phyloP scores from a whole-genome alignment of 257 asterid genomes.

The Scutellaria baicalensis region DNA sequence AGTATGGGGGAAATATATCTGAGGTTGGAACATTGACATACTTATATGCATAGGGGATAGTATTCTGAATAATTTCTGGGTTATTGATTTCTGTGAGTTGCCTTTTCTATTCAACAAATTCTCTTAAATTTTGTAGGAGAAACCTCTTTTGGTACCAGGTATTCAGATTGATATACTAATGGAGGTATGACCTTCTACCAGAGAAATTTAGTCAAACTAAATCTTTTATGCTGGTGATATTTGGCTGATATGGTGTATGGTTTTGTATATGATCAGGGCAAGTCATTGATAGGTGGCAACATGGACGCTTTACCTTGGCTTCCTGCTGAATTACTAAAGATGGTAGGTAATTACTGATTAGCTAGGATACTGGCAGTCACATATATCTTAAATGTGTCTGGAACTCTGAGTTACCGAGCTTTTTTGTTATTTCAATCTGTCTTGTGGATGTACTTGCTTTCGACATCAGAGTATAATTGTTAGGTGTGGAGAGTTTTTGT shows the following conservation, averaged over 20 bases:
- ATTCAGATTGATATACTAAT: conserved; percentile 63
- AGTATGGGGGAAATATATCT: conserved; percentile 26
- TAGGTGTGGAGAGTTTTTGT: neutral
- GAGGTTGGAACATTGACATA: conserved; percentile 36
- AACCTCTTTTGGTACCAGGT: conserved; percentile 60
- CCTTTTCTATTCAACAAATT: neutral
- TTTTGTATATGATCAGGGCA: conserved; percentile 41
- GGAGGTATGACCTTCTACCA: conserved; percentile 48
- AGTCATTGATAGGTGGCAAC: conserved; percentile 30
- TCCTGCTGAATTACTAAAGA: conserved; percentile 59
- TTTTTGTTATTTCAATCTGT: neutral
- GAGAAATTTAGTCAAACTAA: conserved; percentile 4
- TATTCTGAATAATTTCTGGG: neutral
- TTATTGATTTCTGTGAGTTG: neutral
- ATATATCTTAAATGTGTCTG: conserved; percentile 1
- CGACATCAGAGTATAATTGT: neutral
- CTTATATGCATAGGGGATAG: neutral
- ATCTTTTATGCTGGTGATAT: conserved; percentile 1
- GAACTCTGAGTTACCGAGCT: neutral
- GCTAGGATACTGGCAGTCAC: conserved; percentile 1
- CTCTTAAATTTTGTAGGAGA: conserved; percentile 42
- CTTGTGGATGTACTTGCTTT: neutral
- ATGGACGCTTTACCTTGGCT: conserved; percentile 52
- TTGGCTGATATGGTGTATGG: conserved; percentile 10
- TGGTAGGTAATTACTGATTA: conserved; percentile 37